Percentiles rank a stretch among this genome's conserved stretches.
Evolutionary conservation across 2,329 filamentous ascomycete genomes (phyloP).

Genomic region (Emergomyces orientalis): DNA sequence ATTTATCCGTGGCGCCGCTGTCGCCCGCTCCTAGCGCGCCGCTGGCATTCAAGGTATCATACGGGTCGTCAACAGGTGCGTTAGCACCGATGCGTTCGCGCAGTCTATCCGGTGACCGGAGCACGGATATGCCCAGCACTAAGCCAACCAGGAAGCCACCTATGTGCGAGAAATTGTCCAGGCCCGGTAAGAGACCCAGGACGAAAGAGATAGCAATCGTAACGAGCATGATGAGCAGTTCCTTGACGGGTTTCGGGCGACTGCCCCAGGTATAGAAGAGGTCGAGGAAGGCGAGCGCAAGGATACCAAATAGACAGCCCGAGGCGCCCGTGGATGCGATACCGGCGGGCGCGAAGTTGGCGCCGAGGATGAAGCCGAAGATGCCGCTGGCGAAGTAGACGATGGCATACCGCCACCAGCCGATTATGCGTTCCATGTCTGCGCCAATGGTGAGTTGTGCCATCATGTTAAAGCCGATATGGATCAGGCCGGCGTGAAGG

Average conservation of each 20-base stretch:
- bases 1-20: slow-evolving; percentile 25
- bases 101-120: slow-evolving; percentile 78
- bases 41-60: slow-evolving; percentile 52
- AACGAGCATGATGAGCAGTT: slow-evolving; percentile 76
- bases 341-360: slow-evolving; percentile 77
- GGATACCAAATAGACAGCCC: slow-evolving; percentile 80
- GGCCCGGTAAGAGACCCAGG: slow-evolving; percentile 76
- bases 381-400: slow-evolving; percentile 89
- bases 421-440: slow-evolving; percentile 88
- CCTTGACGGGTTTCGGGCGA: slow-evolving; percentile 64
- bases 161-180: slow-evolving; percentile 97
- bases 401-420: slow-evolving; percentile 74
- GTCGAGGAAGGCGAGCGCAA: slow-evolving; percentile 80
- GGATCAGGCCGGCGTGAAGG: slow-evolving; percentile 83
- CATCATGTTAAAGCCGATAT: slow-evolving; percentile 92
- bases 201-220: slow-evolving; percentile 87
- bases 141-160: slow-evolving; percentile 92
- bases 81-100: slow-evolving; percentile 59
- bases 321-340: slow-evolving; percentile 83
- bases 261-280: slow-evolving; percentile 87
- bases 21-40: slow-evolving; percentile 31
- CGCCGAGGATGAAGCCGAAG: slow-evolving; percentile 90
- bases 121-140: slow-evolving; percentile 71
- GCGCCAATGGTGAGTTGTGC: slow-evolving; percentile 81
- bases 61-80: slow-evolving; percentile 41